Evolutionary conservation across 352 stramenopile genomes (phyloP), one percentile per base, ranked within the genome.

Genomic region (Stramenopiles sp.): DNA sequence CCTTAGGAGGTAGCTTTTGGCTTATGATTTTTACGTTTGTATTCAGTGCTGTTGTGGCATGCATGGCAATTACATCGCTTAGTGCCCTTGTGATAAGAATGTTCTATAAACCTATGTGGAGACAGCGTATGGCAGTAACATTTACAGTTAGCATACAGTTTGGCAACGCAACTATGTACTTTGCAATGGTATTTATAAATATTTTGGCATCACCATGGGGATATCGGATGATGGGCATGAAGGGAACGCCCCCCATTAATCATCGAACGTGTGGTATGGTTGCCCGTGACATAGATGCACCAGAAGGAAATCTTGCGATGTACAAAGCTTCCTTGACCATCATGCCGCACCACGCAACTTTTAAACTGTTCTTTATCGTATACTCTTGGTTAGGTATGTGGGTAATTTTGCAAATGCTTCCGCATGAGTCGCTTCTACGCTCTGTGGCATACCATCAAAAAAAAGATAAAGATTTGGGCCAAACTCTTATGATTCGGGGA

Each of bases 181-280:
- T 78, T 78, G 71, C 71, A 33, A 78, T 78, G 71, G 22, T 78
- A 4, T 4, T 78, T 33, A 33, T 78, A 4, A 78, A 78, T 78
- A 14, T 78, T 14, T 78, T 78, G 22, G 71, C 71, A 4, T 4
- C 71, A 14, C 31, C 71, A 33, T 78, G 71, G 71, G 71, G 71
- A 33, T 78, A 78, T 33, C 30, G 31, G 4, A 31, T 78, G 71
- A 4, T 78, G 1, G 71, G 71, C 1, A 33, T 78, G 30, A 31
- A 31, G 22, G 71, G 71, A 8, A 78, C 71, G 4, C 71, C 71
- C 4, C 71, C 71, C 1, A 14, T 78, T 4, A 78, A 78, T 33
- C 71, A 78, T 33, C 71, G 71, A 33, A 78, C 71, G 4, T 78
- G 71, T 14, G 71, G 71, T 14, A 14, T 78, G 8, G 71, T 78